Base-by-base conservation (phyloP, 2,329 filamentous ascomycete species). In the Aspergillus sp. region DNA sequence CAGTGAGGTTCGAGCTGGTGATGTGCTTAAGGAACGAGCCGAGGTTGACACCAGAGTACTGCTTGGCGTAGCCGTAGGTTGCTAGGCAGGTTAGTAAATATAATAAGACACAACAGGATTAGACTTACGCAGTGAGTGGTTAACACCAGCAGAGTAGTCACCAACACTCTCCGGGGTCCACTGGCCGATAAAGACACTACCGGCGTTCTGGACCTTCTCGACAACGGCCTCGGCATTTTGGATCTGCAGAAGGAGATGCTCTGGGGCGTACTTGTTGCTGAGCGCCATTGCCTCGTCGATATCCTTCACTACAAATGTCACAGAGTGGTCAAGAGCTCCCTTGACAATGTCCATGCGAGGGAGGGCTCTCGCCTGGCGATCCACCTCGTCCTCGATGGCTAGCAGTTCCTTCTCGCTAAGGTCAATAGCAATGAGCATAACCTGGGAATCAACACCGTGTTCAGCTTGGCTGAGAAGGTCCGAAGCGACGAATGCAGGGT, bases 151-250 rank as follows among this genome's bases (percentile, higher is more conserved):
- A 62, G 92, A 96, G 79, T 99, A 99, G 74, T 99, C 95, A 46
- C 95, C 95, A 3, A 99, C 95, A 73, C 91, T 96, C 78, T 99
- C 95, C 5, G 95, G 95, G 0, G 95, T 98, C 95, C 95, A 99
- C 64, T 89, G 83, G 9, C 95, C 95, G 63, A 98, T 88, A 73
- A 99, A 99, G 6, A 99, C 93, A 72, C 91, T 96, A 17, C 95
- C 95, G 2, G 95, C 95, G 67, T 99, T 97, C 78, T 92, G 85
- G 22, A 99, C 92, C 73, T 88, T 78, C 37, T 90, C 86, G 0
- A 96, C 88, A 3, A 88, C 82, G 58, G 83, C 80, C 66, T 89
- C 86, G 6, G 95, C 89, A 63, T 96, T 82, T 63, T 88, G 82
- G 47, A 98, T 78, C 74, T 98, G 95, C 48, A 99, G 80, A 66